These are phyloP conservation scores for Penicillium pulvis DNA, from an alignment of 495 filamentous ascomycete species.

Conservation along the genomic window DNA sequence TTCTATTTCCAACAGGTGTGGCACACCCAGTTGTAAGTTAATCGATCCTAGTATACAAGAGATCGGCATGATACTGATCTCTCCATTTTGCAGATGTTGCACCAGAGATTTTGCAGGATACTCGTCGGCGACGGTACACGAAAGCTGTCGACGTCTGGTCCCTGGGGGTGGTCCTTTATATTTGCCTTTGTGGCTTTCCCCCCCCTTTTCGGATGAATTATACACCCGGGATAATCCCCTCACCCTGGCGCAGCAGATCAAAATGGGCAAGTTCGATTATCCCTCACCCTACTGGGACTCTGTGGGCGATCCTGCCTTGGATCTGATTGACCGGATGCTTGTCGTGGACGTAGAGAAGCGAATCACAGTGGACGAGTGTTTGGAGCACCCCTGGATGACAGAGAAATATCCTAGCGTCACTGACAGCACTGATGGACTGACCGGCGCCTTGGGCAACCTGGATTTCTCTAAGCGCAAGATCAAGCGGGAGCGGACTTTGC, in stretches of 20 bases:
- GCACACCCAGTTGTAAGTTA: constrained; percentile 81
- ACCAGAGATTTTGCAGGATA: constrained; percentile 87
- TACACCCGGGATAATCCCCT: constrained; percentile 77
- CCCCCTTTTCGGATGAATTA: constrained; percentile 91
- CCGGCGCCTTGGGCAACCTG: constrained; percentile 75
- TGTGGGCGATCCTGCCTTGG: constrained; percentile 84
- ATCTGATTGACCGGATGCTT: constrained; percentile 95
- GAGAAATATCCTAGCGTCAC: constrained; percentile 47
- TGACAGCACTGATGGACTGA: constrained; percentile 93
- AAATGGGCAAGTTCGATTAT: constrained; percentile 85
- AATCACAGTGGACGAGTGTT: constrained; percentile 85
- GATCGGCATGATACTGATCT: background rate
- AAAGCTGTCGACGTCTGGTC: constrained; percentile 98
- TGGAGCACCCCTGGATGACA: constrained; percentile 89
- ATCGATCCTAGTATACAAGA: background rate
- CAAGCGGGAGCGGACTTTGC: constrained; percentile 78
- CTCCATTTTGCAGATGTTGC: constrained; percentile 71
- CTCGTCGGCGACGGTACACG: constrained; percentile 80
- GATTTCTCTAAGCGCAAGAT: constrained; percentile 84
- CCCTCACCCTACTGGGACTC: constrained; percentile 98
- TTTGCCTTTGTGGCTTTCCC: constrained; percentile 98
- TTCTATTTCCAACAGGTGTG: constrained; percentile 57
- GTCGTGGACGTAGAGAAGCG: constrained; percentile 80
- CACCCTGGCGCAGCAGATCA: constrained; percentile 88
- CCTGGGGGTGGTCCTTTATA: constrained; percentile 97